These are phyloP conservation scores for Zygosaccharomyces rouxii DNA, from an alignment of 805 yeast genomes.

Conservation along the genomic window DNA sequence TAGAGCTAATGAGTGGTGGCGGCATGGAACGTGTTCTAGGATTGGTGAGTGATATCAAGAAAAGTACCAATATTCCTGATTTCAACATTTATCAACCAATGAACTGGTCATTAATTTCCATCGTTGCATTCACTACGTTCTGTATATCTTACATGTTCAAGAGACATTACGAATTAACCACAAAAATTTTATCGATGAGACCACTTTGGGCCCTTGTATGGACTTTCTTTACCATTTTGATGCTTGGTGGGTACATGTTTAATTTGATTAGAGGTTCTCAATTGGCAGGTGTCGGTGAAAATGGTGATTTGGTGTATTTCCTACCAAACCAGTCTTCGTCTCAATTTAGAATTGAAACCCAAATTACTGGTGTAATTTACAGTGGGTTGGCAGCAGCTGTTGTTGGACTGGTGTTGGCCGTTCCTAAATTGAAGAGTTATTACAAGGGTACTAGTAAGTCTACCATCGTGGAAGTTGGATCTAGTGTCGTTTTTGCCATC, in stretches of 20 bases:
- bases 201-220: constrained; percentile 65
- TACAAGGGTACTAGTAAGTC: constrained; percentile 38
- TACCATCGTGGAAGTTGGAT: constrained; percentile 16
- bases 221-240: constrained; percentile 63
- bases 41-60: constrained; percentile 29
- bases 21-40: constrained; percentile 35
- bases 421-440: constrained; percentile 38
- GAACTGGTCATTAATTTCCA: constrained; percentile 37
- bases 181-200: constrained; percentile 44
- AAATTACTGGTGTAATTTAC: constrained; percentile 69
- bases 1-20: constrained; percentile 35
- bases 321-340: constrained; percentile 60
- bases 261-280: constrained; percentile 74
- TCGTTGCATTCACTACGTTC: constrained; percentile 36
- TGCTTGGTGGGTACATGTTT: constrained; percentile 90
- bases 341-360: constrained; percentile 88
- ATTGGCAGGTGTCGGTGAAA: constrained; percentile 40
- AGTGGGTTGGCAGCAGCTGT: constrained; percentile 60
- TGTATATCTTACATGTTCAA: constrained; percentile 33
- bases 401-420: constrained; percentile 54
- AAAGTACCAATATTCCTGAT: constrained; percentile 25
- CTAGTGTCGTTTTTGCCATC: constrained; percentile 46
- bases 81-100: constrained; percentile 36
- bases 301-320: constrained; percentile 48
- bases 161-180: constrained; percentile 36